Base-by-base conservation (phyloP, 2,329 filamentous ascomycete species). In the Trichoderma breve region DNA sequence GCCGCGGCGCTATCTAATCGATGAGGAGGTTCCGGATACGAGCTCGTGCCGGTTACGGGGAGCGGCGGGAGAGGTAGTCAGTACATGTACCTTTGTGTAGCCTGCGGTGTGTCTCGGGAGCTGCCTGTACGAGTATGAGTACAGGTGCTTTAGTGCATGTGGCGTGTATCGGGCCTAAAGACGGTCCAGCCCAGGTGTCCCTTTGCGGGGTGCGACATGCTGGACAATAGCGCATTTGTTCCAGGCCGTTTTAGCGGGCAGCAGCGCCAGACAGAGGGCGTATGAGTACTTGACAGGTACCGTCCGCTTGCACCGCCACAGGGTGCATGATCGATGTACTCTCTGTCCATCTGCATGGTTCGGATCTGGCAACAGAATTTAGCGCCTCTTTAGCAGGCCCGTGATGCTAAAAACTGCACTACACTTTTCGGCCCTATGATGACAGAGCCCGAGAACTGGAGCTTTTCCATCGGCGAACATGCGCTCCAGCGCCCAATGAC, bases 1-100 rank as follows among this genome's bases (percentile, higher is more conserved):
- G 71, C 43, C 71, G 55, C 24, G 39, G 26, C 57, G 28, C 60
- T 60, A 72, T 64, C 71, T 58, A 60, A 66, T 70, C 71, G 55
- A 36, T 8, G 9, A 8, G 4, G 28, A 53, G 62, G 62, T 47
- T 12, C 26, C 51, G 18, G 53, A 21, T 68, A 66, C 63, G 30
- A 24, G 21, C 7, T 18, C 14, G 12, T 8, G 24, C 39, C n/a
- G 36, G 18, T 43, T 43, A 43, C 28, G n/a, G 24, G 28, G 28
- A 30, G 62, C 12, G 4, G 62, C 28, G 1, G n/a, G 6, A 6
- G 15, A 65, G 62, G 62, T 65, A 65, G 39, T n/a, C 2, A 18
- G 26, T 28, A 28, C 26, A 24, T 24, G 39, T 64, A 64, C 62
- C n/a, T 51, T 64, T 3, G 26, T 53, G n/a, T 18, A 51, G 11